A percentile compares a stretch with the other conserved stretches of the same genome.
Evolutionary conservation across 2,329 filamentous ascomycete genomes (phyloP).

Genomic region (Gremmenia infestans): DNA sequence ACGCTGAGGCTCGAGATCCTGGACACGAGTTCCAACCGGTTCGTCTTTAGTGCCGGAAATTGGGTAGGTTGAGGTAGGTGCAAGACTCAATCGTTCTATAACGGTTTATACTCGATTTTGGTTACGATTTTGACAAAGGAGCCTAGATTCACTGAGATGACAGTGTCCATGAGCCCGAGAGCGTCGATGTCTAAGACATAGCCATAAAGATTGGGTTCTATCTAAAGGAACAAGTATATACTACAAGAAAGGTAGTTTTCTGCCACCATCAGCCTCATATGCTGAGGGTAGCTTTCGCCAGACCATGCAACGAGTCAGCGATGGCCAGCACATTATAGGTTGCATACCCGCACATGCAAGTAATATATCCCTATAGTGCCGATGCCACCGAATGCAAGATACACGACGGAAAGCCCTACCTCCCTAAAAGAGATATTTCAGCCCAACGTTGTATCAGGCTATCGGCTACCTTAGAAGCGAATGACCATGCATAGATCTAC

Average conservation of each 20-base stretch:
- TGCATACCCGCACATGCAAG: not conserved
- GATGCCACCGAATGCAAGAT: not conserved
- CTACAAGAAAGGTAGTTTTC: not conserved
- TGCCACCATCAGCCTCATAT: not conserved
- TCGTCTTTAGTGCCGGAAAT: not conserved
- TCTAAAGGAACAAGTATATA: not conserved
- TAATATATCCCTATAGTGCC: not conserved
- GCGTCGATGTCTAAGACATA: too few species aligned
- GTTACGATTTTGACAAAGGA: too few species aligned
- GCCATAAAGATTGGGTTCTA: too few species aligned
- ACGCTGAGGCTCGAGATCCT: slow-evolving; percentile 8
- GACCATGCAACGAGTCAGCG: not conserved
- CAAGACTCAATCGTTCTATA: not conserved
- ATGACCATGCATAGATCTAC: not conserved
- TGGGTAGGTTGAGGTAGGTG: not conserved
- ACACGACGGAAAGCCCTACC: too few species aligned
- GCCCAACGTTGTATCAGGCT: not conserved
- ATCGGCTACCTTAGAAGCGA: not conserved
- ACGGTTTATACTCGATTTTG: too few species aligned
- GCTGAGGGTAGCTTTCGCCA: not conserved
- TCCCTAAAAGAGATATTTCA: too few species aligned
- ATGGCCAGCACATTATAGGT: not conserved
- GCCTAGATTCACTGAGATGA: too few species aligned
- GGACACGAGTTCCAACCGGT: not conserved
- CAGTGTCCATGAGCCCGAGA: too few species aligned